Percentiles rank a stretch among this genome's conserved stretches.
Conservation (phyloP, 257 asterid species). For the Solanum ossicruentum region DNA sequence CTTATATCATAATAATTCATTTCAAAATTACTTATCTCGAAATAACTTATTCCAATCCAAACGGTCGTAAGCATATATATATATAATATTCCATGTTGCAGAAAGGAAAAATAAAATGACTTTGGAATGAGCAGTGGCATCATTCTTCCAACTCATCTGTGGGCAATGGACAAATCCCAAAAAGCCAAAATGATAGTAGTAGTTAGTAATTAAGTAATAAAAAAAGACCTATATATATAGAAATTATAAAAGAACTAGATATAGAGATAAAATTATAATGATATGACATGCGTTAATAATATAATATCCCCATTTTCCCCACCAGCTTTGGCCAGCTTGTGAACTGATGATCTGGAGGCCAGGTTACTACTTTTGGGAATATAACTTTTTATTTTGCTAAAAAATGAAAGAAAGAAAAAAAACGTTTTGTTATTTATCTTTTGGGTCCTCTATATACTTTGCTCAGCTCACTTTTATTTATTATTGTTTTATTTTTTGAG, state of each 20-base stretch:
- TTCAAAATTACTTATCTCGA: too few species aligned
- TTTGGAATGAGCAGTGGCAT: background rate
- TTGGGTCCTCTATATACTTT: too few species aligned
- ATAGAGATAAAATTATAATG: background rate
- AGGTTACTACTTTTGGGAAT: background rate
- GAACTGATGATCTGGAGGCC: background rate
- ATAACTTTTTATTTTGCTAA: background rate
- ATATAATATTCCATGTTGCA: background rate
- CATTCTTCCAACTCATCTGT: background rate
- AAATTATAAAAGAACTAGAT: background rate
- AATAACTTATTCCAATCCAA: too few species aligned
- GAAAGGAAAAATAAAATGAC: background rate
- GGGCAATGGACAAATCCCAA: background rate
- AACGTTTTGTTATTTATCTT: background rate
- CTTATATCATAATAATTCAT: too few species aligned
- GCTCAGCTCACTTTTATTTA: too few species aligned
- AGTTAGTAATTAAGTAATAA: background rate
- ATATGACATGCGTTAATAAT: background rate
- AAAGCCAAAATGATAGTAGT: background rate
- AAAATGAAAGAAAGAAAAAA: background rate
- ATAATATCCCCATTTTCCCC: background rate
- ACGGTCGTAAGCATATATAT: background rate
- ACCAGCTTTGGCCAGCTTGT: background rate
- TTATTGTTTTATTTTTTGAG: too few species aligned
- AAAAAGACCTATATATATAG: background rate